A percentile compares a stretch with the other conserved stretches of the same genome.
Evolutionary conservation across 768 basidiomycete genomes (phyloP).

Genomic region (Tricholoma saponaceum): DNA sequence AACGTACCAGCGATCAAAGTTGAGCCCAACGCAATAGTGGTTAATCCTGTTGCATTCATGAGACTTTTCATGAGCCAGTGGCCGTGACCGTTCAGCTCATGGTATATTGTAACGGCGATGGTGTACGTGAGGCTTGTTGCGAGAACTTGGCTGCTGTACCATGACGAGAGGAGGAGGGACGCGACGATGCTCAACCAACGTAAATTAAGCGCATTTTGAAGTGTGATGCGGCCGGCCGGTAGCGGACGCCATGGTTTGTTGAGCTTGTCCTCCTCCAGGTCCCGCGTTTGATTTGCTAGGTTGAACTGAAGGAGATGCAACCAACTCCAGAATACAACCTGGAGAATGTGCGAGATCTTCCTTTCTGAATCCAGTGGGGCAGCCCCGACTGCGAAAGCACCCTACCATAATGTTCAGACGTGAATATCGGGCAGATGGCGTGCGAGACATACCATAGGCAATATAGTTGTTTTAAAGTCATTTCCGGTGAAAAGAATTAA

Average conservation of each 20-base stretch:
- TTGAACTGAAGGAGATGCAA: conserved; percentile 42
- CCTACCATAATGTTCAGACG: conserved; percentile 5
- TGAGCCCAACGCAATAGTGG: conserved; percentile 32
- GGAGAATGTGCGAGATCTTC: conserved; percentile 6
- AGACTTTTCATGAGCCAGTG: conserved; percentile 36
- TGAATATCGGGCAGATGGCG: not conserved
- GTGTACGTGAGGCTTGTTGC: conserved; percentile 30
- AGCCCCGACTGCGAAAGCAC: conserved; percentile 20
- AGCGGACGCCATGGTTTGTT: conserved; percentile 46
- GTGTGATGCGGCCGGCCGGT: conserved; percentile 38
- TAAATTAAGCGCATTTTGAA: conserved; percentile 20
- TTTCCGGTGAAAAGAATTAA: conserved; percentile 40
- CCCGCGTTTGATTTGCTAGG: conserved; percentile 40
- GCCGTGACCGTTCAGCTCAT: conserved; percentile 31
- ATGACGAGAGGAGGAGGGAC: conserved; percentile 30
- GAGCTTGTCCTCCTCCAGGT: conserved; percentile 37
- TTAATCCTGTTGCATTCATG: conserved; percentile 34
- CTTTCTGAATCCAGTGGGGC: conserved; percentile 14
- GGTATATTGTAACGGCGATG: conserved; percentile 30
- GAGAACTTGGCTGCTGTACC: conserved; percentile 26
- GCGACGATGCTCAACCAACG: conserved; percentile 31
- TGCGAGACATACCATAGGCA: conserved; percentile 39
- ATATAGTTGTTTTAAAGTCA: conserved; percentile 41
- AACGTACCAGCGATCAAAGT: conserved; percentile 32
- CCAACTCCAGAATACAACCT: conserved; percentile 35